These are phyloP conservation scores for Colletotrichum trifolii DNA, from an alignment of 2,329 filamentous ascomycete genomes.

Conservation along the genomic window DNA sequence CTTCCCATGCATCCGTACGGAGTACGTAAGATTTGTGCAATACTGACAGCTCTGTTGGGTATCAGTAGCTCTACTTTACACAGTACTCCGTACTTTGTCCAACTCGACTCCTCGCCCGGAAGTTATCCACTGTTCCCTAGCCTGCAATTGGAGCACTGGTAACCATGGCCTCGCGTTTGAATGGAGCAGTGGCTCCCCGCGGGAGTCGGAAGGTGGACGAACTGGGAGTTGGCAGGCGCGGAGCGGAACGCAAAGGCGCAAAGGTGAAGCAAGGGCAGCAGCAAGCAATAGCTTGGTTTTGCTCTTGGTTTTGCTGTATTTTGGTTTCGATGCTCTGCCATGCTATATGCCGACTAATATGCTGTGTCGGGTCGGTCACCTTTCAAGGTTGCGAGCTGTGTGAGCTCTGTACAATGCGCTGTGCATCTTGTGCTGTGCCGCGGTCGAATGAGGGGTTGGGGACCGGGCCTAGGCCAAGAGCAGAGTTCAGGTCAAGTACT, in stretches of 20 bases:
- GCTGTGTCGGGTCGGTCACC: not conserved
- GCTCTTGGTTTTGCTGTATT: slow-evolving; percentile 23
- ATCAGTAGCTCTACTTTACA: slow-evolving; percentile 8
- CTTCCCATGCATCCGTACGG: not conserved
- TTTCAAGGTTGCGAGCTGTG: slow-evolving; percentile 24
- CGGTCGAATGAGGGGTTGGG: slow-evolving; percentile 23
- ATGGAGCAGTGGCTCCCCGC: slow-evolving; percentile 25
- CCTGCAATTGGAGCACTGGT: slow-evolving; percentile 27
- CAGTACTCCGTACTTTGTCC: slow-evolving; percentile 4
- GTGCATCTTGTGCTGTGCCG: slow-evolving; percentile 13
- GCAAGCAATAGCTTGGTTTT: slow-evolving; percentile 2
- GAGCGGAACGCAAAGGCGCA: slow-evolving; percentile 11
- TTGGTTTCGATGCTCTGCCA: slow-evolving; percentile 11
- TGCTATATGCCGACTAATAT: not conserved
- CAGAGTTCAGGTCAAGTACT: not conserved
- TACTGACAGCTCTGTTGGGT: slow-evolving; percentile 22
- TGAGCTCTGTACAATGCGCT: slow-evolving; percentile 30
- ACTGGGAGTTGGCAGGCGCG: slow-evolving; percentile 14
- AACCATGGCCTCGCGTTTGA: slow-evolving; percentile 20
- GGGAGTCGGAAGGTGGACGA: slow-evolving; percentile 12
- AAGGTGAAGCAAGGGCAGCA: too few relatives aligned
- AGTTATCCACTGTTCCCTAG: too few relatives aligned
- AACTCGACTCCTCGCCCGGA: not conserved
- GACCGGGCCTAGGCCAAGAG: not conserved
- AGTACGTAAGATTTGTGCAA: too few relatives aligned